Conservation (phyloP, 306 rosid genomes). For the Rubus idaeus region DNA sequence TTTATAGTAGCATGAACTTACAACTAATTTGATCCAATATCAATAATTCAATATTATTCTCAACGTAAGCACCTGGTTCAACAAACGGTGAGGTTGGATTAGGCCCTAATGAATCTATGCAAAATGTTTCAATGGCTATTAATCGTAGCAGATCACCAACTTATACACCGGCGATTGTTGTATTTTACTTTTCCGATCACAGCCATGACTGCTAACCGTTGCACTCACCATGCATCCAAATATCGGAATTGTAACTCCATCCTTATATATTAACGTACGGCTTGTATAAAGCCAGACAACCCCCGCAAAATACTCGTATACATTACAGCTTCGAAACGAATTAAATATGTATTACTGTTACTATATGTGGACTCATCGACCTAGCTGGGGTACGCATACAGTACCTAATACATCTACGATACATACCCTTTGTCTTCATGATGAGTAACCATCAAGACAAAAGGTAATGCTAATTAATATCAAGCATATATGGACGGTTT, state of each 20-base stretch:
- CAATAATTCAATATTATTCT: too few species aligned
- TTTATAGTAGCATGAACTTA: too few species aligned
- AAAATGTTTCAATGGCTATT: too few species aligned
- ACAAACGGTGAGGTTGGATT: too few species aligned
- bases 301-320: neutral
- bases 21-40: too few species aligned
- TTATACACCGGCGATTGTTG: too few species aligned
- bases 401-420: neutral
- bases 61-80: too few species aligned
- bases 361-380: neutral
- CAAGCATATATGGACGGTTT: neutral
- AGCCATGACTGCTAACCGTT: too few species aligned
- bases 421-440: neutral
- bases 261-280: neutral
- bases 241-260: neutral
- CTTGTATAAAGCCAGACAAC: neutral
- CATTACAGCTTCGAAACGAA: neutral
- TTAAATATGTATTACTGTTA: neutral
- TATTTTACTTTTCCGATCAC: too few species aligned
- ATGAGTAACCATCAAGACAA: slow-evolving; percentile 3
- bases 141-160: too few species aligned
- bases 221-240: too few species aligned
- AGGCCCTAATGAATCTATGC: too few species aligned
- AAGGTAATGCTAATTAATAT: neutral
- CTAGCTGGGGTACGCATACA: neutral